phyloP scores from a whole-genome alignment of 495 filamentous ascomycete genomes.

The Hyaloscypha bicolor region DNA sequence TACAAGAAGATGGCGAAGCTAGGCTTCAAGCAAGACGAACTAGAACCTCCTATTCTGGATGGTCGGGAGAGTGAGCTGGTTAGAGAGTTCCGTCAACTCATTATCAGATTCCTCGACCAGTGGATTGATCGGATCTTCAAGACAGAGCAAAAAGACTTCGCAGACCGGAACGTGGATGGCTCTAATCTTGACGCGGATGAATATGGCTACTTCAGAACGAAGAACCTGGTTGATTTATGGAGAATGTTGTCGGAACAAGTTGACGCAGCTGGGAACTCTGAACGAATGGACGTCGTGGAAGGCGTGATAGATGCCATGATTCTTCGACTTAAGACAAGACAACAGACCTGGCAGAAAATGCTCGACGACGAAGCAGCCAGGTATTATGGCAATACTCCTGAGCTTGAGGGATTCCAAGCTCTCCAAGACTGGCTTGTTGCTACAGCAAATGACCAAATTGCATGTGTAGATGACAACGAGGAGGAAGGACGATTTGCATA shows the following conservation, averaged over 20 bases:
- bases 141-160: slow-evolving; percentile 77
- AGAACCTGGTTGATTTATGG: slow-evolving; percentile 92
- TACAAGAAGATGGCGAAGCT: slow-evolving; percentile 93
- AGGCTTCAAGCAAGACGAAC: slow-evolving; percentile 70
- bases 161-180: slow-evolving; percentile 69
- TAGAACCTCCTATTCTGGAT: slow-evolving; percentile 83
- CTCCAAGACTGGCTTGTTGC: slow-evolving; percentile 94
- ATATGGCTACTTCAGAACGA: slow-evolving; percentile 85
- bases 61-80: slow-evolving; percentile 86
- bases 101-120: slow-evolving; percentile 92
- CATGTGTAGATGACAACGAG: slow-evolving; percentile 88
- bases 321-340: slow-evolving; percentile 75
- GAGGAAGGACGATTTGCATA: slow-evolving; percentile 72
- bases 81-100: slow-evolving; percentile 89
- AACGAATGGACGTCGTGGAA: slow-evolving; percentile 83
- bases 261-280: slow-evolving; percentile 74
- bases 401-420: slow-evolving; percentile 75
- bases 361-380: slow-evolving; percentile 82
- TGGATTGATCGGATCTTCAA: slow-evolving; percentile 93
- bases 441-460: slow-evolving; percentile 98
- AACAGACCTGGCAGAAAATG: slow-evolving; percentile 82
- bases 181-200: slow-evolving; percentile 80
- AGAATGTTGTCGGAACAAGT: slow-evolving; percentile 94
- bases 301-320: slow-evolving; percentile 96
- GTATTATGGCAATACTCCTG: slow-evolving; percentile 62